Evolutionary conservation across 148 eudicot species (phyloP).

Genomic region (Cornus kousa): DNA sequence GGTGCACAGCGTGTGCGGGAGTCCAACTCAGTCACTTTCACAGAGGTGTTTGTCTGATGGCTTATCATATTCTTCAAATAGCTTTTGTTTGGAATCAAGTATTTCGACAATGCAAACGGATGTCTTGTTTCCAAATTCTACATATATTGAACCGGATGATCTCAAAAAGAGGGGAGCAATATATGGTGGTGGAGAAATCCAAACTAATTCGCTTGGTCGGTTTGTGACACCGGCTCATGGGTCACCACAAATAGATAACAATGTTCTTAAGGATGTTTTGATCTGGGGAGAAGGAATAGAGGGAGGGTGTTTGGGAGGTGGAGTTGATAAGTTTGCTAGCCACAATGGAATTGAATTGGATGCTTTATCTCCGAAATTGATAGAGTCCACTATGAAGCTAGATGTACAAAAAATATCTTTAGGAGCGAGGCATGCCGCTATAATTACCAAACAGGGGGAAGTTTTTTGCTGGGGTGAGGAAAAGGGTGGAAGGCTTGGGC

Average conservation of each 20-base stretch:
- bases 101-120: conserved; percentile 25
- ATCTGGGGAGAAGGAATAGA: conserved; percentile 45
- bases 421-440: conserved; percentile 37
- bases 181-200: conserved; percentile 3
- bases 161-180: conserved; percentile 10
- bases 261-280: conserved; percentile 32
- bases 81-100: conserved; percentile 36
- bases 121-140: conserved; percentile 21
- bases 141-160: conserved; percentile 17
- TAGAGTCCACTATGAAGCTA: conserved; percentile 31
- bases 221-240: conserved; percentile 13
- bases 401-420: conserved; percentile 34
- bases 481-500: conserved; percentile 35
- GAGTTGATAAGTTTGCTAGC: conserved; percentile 13
- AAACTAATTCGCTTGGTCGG: conserved; percentile 11
- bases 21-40: conserved; percentile 33
- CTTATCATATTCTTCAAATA: conserved; percentile 38
- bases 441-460: conserved; percentile 47
- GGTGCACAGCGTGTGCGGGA: conserved; percentile 31
- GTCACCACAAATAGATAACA: conserved; percentile 1
- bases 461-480: conserved; percentile 50
- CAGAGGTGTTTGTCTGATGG: conserved; percentile 34
- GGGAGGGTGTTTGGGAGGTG: conserved; percentile 28
- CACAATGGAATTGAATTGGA: conserved; percentile 12
- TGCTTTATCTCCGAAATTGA: conserved; percentile 31